These are phyloP conservation scores for Gossypium anomalum DNA, from an alignment of 345 rosid genomes.

Conservation along the genomic window DNA sequence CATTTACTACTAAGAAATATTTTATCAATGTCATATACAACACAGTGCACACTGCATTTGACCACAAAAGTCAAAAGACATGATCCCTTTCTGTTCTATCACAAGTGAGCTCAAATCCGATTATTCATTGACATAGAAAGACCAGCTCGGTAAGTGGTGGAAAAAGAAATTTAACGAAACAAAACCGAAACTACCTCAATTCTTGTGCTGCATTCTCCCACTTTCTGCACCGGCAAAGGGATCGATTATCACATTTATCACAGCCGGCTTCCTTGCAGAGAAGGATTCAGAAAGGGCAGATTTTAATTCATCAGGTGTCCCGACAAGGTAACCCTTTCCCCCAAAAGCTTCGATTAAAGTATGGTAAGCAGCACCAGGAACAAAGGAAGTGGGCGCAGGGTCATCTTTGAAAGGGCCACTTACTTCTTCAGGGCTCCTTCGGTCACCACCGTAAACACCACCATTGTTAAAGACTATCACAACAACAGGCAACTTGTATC, in stretches of 20 bases:
- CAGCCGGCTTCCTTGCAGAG: conserved; percentile 66
- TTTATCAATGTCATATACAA: neutral
- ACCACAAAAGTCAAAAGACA: neutral
- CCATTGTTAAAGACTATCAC: conserved; percentile 97
- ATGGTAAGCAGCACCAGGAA: conserved; percentile 85
- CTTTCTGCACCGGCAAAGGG: conserved; percentile 97
- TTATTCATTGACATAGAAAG: conserved; percentile 3
- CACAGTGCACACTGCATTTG: neutral
- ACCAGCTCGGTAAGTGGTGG: neutral
- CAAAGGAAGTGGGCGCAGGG: conserved; percentile 97
- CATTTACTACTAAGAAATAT: neutral
- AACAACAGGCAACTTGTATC: conserved; percentile 85
- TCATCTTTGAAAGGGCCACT: conserved; percentile 78
- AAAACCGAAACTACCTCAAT: conserved; percentile 37
- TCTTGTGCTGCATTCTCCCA: conserved; percentile 94
- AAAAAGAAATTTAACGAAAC: neutral
- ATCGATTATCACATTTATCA: conserved; percentile 74
- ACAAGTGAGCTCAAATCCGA: neutral
- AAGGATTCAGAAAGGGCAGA: conserved; percentile 76
- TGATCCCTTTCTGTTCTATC: neutral
- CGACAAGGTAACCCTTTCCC: conserved; percentile 85
- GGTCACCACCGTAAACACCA: conserved; percentile 94
- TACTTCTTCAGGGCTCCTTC: conserved; percentile 82
- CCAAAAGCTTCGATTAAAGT: conserved; percentile 80
- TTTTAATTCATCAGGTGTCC: conserved; percentile 76